Conservation (phyloP, 2,329 filamentous ascomycete species). For the Alternaria sp. region DNA sequence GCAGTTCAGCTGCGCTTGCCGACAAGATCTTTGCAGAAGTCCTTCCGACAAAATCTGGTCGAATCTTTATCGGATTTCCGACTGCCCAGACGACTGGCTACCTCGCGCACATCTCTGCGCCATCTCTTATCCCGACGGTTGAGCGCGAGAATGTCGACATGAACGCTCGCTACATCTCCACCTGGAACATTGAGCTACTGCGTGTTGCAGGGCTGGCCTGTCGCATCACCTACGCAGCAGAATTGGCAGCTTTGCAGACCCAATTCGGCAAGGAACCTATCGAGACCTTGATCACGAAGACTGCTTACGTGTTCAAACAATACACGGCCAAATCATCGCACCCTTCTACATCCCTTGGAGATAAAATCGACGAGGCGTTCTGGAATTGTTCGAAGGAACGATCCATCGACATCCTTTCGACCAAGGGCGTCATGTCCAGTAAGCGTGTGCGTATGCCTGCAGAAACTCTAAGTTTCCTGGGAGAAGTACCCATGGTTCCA, state of each 20-base stretch:
- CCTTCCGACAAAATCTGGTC: slow-evolving; percentile 84
- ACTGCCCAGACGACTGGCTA: slow-evolving; percentile 96
- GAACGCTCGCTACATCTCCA: slow-evolving; percentile 91
- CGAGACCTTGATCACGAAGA: slow-evolving; percentile 73
- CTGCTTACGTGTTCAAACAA: slow-evolving; percentile 81
- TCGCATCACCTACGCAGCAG: slow-evolving; percentile 83
- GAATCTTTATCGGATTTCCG: slow-evolving; percentile 96
- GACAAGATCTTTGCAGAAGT: slow-evolving; percentile 89
- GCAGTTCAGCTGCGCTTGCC: slow-evolving; percentile 60
- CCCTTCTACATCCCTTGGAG: slow-evolving; percentile 80
- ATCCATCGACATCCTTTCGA: slow-evolving; percentile 87
- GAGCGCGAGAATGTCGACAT: slow-evolving; percentile 96
- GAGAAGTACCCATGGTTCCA: slow-evolving; percentile 85
- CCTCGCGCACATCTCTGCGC: slow-evolving; percentile 91
- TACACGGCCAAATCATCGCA: slow-evolving; percentile 92
- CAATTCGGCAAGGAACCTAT: slow-evolving; percentile 65
- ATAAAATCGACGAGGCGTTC: slow-evolving; percentile 91
- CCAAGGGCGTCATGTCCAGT: slow-evolving; percentile 83
- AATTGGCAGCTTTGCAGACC: slow-evolving; percentile 69
- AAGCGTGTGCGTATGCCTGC: slow-evolving; percentile 78
- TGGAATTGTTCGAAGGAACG: slow-evolving; percentile 85
- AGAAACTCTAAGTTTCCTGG: slow-evolving; percentile 77
- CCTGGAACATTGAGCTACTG: slow-evolving; percentile 94
- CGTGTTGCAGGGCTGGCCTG: slow-evolving; percentile 89
- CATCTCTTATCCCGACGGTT: slow-evolving; percentile 94